These are phyloP conservation scores for Aspergillus sp. DNA, from an alignment of 2,329 filamentous ascomycete species.

Conservation along the genomic window DNA sequence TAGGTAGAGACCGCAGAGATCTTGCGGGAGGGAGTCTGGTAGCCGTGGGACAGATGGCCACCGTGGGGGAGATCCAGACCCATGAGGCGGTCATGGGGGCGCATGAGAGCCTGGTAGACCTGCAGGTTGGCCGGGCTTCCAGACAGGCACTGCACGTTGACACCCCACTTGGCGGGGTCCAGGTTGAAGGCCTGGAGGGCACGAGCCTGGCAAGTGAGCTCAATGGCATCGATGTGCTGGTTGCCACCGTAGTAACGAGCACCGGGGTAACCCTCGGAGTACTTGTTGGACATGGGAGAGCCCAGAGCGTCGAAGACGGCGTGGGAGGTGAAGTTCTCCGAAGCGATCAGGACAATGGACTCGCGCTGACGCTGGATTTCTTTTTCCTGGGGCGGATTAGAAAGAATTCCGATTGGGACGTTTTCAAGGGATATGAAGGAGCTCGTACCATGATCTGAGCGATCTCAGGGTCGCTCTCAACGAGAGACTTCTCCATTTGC, in stretches of 20 bases:
- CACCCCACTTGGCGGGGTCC: slow-evolving; percentile 88
- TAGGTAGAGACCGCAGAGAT: slow-evolving; percentile 99
- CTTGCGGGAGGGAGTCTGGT: slow-evolving; percentile 90
- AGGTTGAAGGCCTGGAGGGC: slow-evolving; percentile 89
- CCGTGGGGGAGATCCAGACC: slow-evolving; percentile 94
- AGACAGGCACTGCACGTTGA: slow-evolving; percentile 94
- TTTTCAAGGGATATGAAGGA: background rate
- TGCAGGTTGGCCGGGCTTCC: slow-evolving; percentile 96
- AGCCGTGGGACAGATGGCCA: slow-evolving; percentile 93
- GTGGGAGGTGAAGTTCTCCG: slow-evolving; percentile 98
- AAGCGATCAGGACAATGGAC: slow-evolving; percentile 97
- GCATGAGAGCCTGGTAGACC: slow-evolving; percentile 93
- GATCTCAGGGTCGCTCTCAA: slow-evolving; percentile 90
- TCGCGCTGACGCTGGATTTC: slow-evolving; percentile 97
- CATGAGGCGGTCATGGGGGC: slow-evolving; percentile 94
- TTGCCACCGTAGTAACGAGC: slow-evolving; percentile 99
- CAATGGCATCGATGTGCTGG: slow-evolving; percentile 96
- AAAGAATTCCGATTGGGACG: background rate
- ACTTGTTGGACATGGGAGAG: slow-evolving; percentile 97
- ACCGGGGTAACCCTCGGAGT: slow-evolving; percentile 97
- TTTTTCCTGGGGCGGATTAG: slow-evolving; percentile 63
- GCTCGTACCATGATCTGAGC: slow-evolving; percentile 86
- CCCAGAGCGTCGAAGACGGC: slow-evolving; percentile 97
- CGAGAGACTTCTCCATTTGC: slow-evolving; percentile 94
- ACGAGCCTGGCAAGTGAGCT: slow-evolving; percentile 90